Base-by-base conservation (phyloP, 805 yeast genomes). In the Candida gorgasii region DNA sequence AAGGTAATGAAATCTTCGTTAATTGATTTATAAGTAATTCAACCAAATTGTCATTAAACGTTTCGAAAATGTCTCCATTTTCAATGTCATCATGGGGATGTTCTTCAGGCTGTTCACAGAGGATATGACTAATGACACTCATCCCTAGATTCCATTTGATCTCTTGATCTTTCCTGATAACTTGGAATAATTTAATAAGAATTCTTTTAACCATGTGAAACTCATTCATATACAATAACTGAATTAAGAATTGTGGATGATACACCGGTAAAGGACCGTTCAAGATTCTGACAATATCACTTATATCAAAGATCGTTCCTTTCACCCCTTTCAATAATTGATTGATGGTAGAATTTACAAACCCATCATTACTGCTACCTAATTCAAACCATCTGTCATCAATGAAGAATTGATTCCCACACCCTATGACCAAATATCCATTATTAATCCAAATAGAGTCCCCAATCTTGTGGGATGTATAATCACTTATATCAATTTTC, bases 201-300 rank as follows among this genome's bases (percentile, higher is more conserved):
- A 90, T 70, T 28, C 71, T 73, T 46, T 79, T 73, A 1, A 80
- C 90, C 2, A 79, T 55, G 8, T 66, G 63, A 11, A 76, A 49
- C 47, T 83, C 80, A 19, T 82, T 83, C 50, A 79, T 75, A 52
- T 84, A 81, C 14, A 90, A 59, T 4, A 82, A 67, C 59, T 90
- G 96, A 34, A 89, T 82, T 36, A 90, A 61, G 40, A 88, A 75
- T 59, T 89, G 96, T 0, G 98, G 98, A 55, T 92, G 97, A 52
- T 87, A 90, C 0, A 89, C 65, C 0, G 97, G 97, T 12, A 92
- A 61, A 0, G 95, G 93, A 23, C 97, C 97, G 63, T 90, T 90
- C 42, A 90, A 64, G 4, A 89, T 82, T 12, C 87, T 69, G 38
- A 84, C 86, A 44, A 90, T 69, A 51, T 84, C 85, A 45, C 86